phyloP scores from a whole-genome alignment of 1,284 basidiomycete genomes.

The Salmacisia buchloeana region DNA sequence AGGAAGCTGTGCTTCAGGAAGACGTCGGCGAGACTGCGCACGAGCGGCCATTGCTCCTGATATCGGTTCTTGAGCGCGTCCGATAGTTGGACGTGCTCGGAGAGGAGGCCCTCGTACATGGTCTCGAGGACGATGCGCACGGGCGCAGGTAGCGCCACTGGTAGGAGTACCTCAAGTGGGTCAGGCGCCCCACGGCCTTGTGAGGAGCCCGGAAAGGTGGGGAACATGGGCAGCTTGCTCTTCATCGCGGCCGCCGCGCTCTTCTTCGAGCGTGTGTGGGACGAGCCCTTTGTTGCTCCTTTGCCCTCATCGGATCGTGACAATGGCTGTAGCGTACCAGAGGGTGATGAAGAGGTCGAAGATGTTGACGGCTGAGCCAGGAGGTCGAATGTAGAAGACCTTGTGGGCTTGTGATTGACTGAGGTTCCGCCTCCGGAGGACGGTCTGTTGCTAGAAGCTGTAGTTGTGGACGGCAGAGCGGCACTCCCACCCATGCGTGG shows the following conservation, averaged over 20 bases:
- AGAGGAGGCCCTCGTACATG: constrained; percentile 31
- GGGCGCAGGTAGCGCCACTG: constrained; percentile 32
- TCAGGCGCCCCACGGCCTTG: constrained; percentile 17
- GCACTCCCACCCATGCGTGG: not conserved
- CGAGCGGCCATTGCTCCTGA: constrained; percentile 43
- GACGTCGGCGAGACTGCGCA: constrained; percentile 38
- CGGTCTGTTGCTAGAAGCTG: not conserved
- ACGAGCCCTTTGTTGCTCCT: not conserved
- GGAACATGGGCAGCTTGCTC: constrained; percentile 22
- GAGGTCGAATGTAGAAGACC: not conserved
- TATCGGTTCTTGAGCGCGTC: constrained; percentile 38
- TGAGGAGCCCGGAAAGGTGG: constrained; percentile 20
- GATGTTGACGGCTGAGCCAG: not conserved
- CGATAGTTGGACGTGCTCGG: constrained; percentile 31
- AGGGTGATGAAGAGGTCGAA: not conserved
- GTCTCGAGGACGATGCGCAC: constrained; percentile 31
- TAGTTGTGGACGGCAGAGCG: not conserved
- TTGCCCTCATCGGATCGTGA: not conserved
- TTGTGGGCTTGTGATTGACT: too few relatives aligned
- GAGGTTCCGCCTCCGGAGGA: too few relatives aligned
- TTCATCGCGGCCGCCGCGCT: not conserved
- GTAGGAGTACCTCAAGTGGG: constrained; percentile 19
- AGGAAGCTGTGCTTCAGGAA: constrained; percentile 35
- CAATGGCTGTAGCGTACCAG: not conserved
- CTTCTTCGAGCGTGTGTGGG: not conserved